Conservation (phyloP, 768 basidiomycete genomes). For the Russula ochroleuca region DNA sequence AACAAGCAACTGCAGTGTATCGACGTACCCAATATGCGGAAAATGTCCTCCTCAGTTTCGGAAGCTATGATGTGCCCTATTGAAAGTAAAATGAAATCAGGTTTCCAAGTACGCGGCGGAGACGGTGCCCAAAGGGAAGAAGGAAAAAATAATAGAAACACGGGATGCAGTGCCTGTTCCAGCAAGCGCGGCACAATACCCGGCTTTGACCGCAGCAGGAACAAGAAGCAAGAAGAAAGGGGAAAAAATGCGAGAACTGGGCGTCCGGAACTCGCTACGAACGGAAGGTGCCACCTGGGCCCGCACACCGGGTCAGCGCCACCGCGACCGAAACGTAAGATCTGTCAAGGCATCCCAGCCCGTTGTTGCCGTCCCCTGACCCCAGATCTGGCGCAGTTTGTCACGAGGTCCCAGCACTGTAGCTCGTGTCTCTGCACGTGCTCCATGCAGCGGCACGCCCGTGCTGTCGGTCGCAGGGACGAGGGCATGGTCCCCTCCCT, state of each 20-base stretch:
- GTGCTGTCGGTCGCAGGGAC: not conserved
- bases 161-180: conserved; percentile 16
- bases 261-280: conserved; percentile 13
- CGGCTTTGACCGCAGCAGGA: conserved; percentile 23
- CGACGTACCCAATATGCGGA: conserved; percentile 55
- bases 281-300: conserved; percentile 18
- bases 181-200: conserved; percentile 16
- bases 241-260: conserved; percentile 14
- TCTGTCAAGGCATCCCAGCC: not conserved
- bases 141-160: not conserved
- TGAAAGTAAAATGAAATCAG: conserved; percentile 2
- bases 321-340: conserved; percentile 16
- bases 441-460: not conserved
- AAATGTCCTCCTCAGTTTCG: conserved; percentile 84
- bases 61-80: conserved; percentile 70
- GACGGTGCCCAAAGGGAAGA: not conserved
- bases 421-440: conserved; percentile 1
- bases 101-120: not conserved
- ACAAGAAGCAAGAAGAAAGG: conserved; percentile 15
- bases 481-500: not conserved
- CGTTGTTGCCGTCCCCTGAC: not conserved
- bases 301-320: conserved; percentile 5
- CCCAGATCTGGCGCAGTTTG: conserved; percentile 5
- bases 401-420: not conserved
- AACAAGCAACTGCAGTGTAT: not conserved